Base-by-base conservation (phyloP, 257 asterid species). In the Eustoma russellianum region DNA sequence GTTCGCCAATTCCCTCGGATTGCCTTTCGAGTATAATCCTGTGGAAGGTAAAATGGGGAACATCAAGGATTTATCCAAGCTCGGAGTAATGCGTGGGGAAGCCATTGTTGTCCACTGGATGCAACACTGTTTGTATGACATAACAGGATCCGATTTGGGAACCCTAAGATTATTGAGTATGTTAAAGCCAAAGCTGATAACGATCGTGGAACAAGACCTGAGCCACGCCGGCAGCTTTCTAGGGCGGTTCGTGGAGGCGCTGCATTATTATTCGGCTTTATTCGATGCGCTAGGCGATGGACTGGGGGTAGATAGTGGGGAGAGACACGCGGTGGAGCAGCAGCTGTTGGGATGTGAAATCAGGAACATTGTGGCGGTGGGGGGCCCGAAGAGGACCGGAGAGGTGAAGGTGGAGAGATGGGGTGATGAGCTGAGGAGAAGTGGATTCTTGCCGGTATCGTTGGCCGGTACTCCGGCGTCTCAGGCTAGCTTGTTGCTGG, bases 271-370 rank as follows among this genome's bases (percentile, higher is more conserved):
- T 54, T 86, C 95, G 0, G 97, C 97, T 0, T 40, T 89, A 67
- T 89, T 89, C 62, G 95, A 89, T 53, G 94, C 97, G 0, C 48
- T 89, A 6, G 95, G 95, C 70, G 95, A 83, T 13, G 94, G 94
- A 16, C 59, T 74, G 57, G 79, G 71, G 44, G 70, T 30, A 46
- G 97, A 86, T 55, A 89, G 95, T 52, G 41, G 68, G 60, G 97
- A 89, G 70, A 75, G 97, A 69, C 93, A 89, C 53, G 67, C 78
- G 48, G 97, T 82, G 80, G 97, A 89, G 75, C 95, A 83, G 75
- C 97, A 86, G 63, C 50, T 89, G 60, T 72, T 89, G 2, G 93
- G 94, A 10, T 67, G 81, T 41, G 95, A 88, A 66, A 88, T 88
- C 1, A 66, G 91, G 85, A 88, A 88, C 64, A 85, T 88, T n/a